Evolutionary conservation across 331 rosid genomes (phyloP).

Genomic region (Stylosanthes scabra): DNA sequence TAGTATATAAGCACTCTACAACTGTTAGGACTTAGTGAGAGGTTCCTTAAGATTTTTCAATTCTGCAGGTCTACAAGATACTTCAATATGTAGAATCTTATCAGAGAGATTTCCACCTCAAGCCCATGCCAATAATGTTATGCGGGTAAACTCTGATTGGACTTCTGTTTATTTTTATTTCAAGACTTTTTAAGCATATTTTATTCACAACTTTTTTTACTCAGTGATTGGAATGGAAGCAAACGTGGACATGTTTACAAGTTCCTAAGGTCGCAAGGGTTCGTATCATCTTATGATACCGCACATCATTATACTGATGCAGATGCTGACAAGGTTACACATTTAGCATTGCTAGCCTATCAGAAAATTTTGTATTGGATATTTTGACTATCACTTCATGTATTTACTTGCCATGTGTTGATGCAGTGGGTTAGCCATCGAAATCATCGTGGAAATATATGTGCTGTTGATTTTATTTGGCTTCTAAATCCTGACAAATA

Average conservation of each 20-base stretch:
- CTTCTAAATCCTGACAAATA: slow-evolving; percentile 92
- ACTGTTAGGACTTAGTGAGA: neutral
- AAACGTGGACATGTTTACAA: slow-evolving; percentile 98
- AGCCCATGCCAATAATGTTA: slow-evolving; percentile 85
- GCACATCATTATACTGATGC: slow-evolving; percentile 94
- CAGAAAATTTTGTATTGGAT: slow-evolving; percentile 1
- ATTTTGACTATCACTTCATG: slow-evolving; percentile 10
- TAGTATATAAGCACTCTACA: neutral
- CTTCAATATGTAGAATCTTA: slow-evolving; percentile 87
- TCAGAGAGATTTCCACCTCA: slow-evolving; percentile 85
- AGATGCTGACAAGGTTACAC: slow-evolving; percentile 84
- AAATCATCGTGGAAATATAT: slow-evolving; percentile 91
- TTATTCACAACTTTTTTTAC: slow-evolving; percentile 24
- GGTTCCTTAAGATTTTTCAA: neutral
- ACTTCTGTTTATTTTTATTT: slow-evolving; percentile 1
- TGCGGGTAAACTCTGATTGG: slow-evolving; percentile 72
- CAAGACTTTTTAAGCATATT: neutral
- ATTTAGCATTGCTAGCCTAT: slow-evolving; percentile 10
- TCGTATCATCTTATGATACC: slow-evolving; percentile 90
- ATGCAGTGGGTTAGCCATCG: slow-evolving; percentile 97
- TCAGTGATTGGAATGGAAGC: slow-evolving; percentile 99
- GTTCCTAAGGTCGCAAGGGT: slow-evolving; percentile 94
- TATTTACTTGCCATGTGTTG: slow-evolving; percentile 24
- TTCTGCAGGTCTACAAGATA: slow-evolving; percentile 78
- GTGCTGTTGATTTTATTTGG: slow-evolving; percentile 99